Conservation (phyloP, 2,329 filamentous ascomycete species). For the Colletotrichum navitas region DNA sequence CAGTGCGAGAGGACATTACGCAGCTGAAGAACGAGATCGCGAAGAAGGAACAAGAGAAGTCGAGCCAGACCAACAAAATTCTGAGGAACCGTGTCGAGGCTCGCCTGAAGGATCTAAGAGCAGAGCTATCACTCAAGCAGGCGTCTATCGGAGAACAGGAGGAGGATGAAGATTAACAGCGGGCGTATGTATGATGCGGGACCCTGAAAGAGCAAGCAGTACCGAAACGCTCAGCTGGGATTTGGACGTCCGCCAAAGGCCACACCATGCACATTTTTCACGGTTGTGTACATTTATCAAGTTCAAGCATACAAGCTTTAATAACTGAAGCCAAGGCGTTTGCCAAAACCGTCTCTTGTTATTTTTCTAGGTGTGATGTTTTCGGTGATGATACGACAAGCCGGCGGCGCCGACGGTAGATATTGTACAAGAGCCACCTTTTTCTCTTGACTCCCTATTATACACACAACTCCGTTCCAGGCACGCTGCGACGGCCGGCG, state of each 20-base stretch:
- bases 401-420: slow-evolving; percentile 28
- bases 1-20: slow-evolving; percentile 67
- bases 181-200: not conserved
- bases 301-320: slow-evolving; percentile 7
- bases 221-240: not conserved
- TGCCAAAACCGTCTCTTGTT: not conserved
- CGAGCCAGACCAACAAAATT: slow-evolving; percentile 60
- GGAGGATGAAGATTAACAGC: slow-evolving; percentile 45
- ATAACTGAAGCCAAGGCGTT: slow-evolving; percentile 11
- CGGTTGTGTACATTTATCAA: slow-evolving; percentile 24
- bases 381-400: slow-evolving; percentile 31
- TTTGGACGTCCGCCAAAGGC: not conserved
- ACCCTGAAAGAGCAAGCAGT: not conserved
- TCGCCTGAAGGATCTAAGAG: slow-evolving; percentile 62
- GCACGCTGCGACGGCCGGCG: not conserved
- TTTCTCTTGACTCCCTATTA: slow-evolving; percentile 29
- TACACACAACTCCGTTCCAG: slow-evolving; percentile 30
- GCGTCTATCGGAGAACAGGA: slow-evolving; percentile 54
- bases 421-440: slow-evolving; percentile 36
- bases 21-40: slow-evolving; percentile 65
- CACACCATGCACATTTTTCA: slow-evolving; percentile 6
- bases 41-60: slow-evolving; percentile 59
- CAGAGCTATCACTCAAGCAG: slow-evolving; percentile 60
- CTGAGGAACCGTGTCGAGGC: slow-evolving; percentile 63
- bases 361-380: slow-evolving; percentile 5